A percentile compares a stretch with the other conserved stretches of the same genome.
These are phyloP conservation scores for Epichloe amarillans DNA, from an alignment of 2,329 filamentous ascomycete species.

Conservation along the genomic window DNA sequence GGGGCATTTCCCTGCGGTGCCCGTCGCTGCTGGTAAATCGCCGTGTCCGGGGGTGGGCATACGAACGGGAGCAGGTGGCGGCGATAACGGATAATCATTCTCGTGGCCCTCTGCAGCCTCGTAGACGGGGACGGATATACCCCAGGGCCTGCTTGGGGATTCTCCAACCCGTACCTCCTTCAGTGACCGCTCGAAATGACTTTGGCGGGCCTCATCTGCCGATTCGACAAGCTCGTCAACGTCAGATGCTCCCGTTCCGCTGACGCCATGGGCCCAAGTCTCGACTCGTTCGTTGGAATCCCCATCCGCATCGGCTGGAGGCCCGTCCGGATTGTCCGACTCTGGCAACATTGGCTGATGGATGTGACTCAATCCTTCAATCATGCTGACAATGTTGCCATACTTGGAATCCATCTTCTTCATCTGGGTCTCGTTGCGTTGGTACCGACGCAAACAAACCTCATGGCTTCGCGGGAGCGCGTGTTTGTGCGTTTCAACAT, in stretches of 20 bases:
- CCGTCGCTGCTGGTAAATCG: slow-evolving; percentile 3
- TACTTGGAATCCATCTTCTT: slow-evolving; percentile 89
- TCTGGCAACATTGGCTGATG: slow-evolving; percentile 76
- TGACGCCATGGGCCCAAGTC: slow-evolving; percentile 73
- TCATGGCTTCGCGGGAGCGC: slow-evolving; percentile 88
- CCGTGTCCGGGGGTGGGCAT: slow-evolving; percentile 28
- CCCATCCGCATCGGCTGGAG: slow-evolving; percentile 31
- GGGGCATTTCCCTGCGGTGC: slow-evolving; percentile 37
- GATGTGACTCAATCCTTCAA: slow-evolving; percentile 74
- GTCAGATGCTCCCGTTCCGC: slow-evolving; percentile 30
- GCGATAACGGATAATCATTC: slow-evolving; percentile 34
- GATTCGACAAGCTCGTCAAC: slow-evolving; percentile 25
- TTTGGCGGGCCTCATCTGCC: slow-evolving; percentile 42
- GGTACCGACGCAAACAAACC: slow-evolving; percentile 79
- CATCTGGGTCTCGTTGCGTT: slow-evolving; percentile 74
- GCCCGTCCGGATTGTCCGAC: slow-evolving; percentile 30
- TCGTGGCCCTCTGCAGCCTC: slow-evolving; percentile 23
- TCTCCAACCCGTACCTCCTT: slow-evolving; percentile 89
- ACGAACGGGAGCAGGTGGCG: slow-evolving; percentile 43
- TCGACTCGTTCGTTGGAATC: slow-evolving; percentile 60
- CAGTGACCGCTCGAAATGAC: slow-evolving; percentile 71
- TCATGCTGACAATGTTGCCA: slow-evolving; percentile 85
- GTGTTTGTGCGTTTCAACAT: slow-evolving; percentile 92
- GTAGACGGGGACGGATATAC: slow-evolving; percentile 63
- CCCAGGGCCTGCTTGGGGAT: slow-evolving; percentile 86